Conservation (phyloP, 306 rosid species). For the Fagus sylvatica region DNA sequence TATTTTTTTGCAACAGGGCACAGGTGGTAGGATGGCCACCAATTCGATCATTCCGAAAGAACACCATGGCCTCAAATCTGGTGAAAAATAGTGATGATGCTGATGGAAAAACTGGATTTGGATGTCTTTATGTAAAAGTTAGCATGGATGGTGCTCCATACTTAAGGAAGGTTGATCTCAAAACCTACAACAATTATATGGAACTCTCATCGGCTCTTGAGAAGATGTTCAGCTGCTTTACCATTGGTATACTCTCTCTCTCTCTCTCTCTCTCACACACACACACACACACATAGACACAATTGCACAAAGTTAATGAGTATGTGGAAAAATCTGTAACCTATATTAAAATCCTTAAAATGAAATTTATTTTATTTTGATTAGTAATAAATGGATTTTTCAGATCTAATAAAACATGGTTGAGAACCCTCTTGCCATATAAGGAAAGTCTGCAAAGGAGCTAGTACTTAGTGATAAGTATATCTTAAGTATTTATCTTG, state of each 20-base stretch:
- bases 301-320: neutral
- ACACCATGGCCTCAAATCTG: constrained; percentile 68
- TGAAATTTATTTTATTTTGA: too few species aligned
- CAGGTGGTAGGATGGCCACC: constrained; percentile 99
- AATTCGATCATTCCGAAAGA: constrained; percentile 87
- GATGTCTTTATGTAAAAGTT: constrained; percentile 82
- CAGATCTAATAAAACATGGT: neutral
- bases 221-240: constrained; percentile 95
- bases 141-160: constrained; percentile 99
- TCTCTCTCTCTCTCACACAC: neutral
- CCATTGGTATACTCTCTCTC: constrained; percentile 56
- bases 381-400: neutral
- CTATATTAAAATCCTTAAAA: too few species aligned
- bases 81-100: constrained; percentile 61
- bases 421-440: neutral
- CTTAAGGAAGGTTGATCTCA: constrained; percentile 87
- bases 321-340: too few species aligned
- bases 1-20: constrained; percentile 57
- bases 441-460: neutral
- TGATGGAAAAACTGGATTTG: constrained; percentile 58
- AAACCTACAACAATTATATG: constrained; percentile 60
- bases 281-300: neutral
- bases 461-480: neutral
- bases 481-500: neutral
- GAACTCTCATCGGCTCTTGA: constrained; percentile 87